A percentile compares a stretch with the other conserved stretches of the same genome.
phyloP scores from a whole-genome alignment of 345 rosid genomes.

The Rhodamnia rubescens region DNA sequence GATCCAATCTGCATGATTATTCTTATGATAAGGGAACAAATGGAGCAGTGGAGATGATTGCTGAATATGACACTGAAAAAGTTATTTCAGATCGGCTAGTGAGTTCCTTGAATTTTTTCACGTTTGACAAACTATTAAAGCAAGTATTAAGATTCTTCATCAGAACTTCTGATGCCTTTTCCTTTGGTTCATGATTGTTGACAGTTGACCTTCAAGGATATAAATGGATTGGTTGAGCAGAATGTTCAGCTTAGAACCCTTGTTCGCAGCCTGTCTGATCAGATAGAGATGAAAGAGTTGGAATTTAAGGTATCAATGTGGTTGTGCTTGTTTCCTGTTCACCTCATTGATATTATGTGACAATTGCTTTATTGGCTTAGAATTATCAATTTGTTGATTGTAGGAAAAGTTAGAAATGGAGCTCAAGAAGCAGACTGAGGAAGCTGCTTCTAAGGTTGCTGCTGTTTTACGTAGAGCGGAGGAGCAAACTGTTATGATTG shows the following conservation, averaged over 20 bases:
- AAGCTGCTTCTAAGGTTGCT: slow-evolving; percentile 77
- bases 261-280: slow-evolving; percentile 70
- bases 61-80: slow-evolving; percentile 55
- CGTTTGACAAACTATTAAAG: not conserved
- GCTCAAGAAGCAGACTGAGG: slow-evolving; percentile 58
- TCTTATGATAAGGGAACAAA: slow-evolving; percentile 22
- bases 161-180: not conserved
- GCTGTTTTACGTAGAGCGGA: slow-evolving; percentile 79
- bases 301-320: slow-evolving; percentile 62
- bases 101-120: slow-evolving; percentile 11
- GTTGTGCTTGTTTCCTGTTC: not conserved
- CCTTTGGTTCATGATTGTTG: slow-evolving; percentile 9
- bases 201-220: slow-evolving; percentile 87
- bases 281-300: slow-evolving; percentile 56
- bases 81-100: slow-evolving; percentile 71
- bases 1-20: slow-evolving; percentile 35
- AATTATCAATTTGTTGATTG: not conserved
- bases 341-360: not conserved
- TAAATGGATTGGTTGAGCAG: slow-evolving; percentile 91
- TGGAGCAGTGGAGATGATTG: slow-evolving; percentile 33
- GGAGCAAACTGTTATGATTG: slow-evolving; percentile 86
- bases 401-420: slow-evolving; percentile 65
- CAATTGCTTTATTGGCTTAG: not conserved
- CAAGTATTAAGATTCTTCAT: not conserved
- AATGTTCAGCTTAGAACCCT: slow-evolving; percentile 90